A percentile compares a stretch with the other conserved stretches of the same genome.
phyloP scores from a whole-genome alignment of 768 basidiomycete species.

The Dendrothele bispora region DNA sequence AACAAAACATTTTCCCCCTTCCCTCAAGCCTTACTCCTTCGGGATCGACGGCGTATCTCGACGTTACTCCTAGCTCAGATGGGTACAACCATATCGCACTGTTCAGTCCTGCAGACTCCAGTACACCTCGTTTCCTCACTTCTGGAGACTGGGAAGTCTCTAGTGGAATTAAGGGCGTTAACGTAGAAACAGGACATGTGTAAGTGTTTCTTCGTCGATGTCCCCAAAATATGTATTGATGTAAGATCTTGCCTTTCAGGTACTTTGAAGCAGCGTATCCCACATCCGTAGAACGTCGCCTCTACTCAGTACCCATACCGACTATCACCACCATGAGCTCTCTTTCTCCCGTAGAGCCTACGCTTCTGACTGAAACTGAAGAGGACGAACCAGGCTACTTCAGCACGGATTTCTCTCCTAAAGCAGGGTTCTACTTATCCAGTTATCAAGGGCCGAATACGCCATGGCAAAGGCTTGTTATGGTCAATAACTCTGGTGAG shows the following conservation, averaged over 20 bases:
- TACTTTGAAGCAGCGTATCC: conserved; percentile 90
- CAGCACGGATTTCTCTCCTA: conserved; percentile 75
- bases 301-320: conserved; percentile 81
- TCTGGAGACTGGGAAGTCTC: conserved; percentile 87
- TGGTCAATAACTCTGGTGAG: conserved; percentile 45
- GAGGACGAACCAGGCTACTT: conserved; percentile 48
- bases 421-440: conserved; percentile 82
- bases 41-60: conserved; percentile 74
- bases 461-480: conserved; percentile 84
- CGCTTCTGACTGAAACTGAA: conserved; percentile 51
- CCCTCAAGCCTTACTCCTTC: conserved; percentile 40
- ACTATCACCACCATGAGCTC: conserved; percentile 36
- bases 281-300: conserved; percentile 76
- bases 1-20: conserved; percentile 62
- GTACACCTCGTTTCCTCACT: conserved; percentile 80
- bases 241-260: conserved; percentile 41
- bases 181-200: conserved; percentile 67
- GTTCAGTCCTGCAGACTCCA: conserved; percentile 74
- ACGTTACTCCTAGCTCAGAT: conserved; percentile 77
- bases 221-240: conserved; percentile 10
- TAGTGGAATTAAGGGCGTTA: conserved; percentile 69
- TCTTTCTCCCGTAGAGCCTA: conserved; percentile 36
- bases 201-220: conserved; percentile 41
- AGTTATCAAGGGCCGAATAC: conserved; percentile 78
- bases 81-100: conserved; percentile 94